phyloP scores from a whole-genome alignment of 108 stramenopile genomes.

The Bacterosira constricta region DNA sequence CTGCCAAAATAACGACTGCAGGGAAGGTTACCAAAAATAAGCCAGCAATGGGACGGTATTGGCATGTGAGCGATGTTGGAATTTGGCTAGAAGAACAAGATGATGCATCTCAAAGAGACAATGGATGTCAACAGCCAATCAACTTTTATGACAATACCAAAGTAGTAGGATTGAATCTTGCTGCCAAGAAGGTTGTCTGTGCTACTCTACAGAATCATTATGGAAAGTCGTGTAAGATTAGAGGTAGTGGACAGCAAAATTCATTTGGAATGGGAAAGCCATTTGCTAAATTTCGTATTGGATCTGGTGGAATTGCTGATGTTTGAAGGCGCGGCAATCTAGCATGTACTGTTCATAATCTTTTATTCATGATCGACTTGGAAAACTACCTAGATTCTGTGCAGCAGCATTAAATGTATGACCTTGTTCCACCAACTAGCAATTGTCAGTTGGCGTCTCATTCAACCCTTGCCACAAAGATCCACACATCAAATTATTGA shows the following conservation, averaged over 20 bases:
- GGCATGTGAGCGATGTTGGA: conserved; percentile 46
- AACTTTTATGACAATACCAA: conserved; percentile 8
- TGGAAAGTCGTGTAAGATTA: conserved; percentile 34
- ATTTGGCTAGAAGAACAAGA: conserved; percentile 42
- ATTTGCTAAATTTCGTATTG: conserved; percentile 17
- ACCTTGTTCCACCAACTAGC: too few relatives aligned
- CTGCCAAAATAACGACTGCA: neutral
- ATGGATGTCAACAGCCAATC: neutral
- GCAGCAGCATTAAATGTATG: too few relatives aligned
- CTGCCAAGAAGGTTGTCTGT: conserved; percentile 25
- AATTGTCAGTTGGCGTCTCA: too few relatives aligned
- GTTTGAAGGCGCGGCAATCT: neutral
- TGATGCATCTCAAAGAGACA: neutral
- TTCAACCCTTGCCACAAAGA: too few relatives aligned
- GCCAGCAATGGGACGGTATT: conserved; percentile 50
- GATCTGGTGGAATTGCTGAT: conserved; percentile 36
- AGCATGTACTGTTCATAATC: too few relatives aligned
- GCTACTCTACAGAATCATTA: conserved; percentile 41
- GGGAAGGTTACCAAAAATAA: neutral
- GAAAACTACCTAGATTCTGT: too few relatives aligned
- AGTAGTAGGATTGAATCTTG: conserved; percentile 17
- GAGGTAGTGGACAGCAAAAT: neutral
- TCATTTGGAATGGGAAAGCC: neutral
- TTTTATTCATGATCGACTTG: too few relatives aligned
- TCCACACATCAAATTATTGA: too few relatives aligned